These are phyloP conservation scores for Halophytophthora polymorphica DNA, from an alignment of 352 stramenopile genomes.

Conservation along the genomic window DNA sequence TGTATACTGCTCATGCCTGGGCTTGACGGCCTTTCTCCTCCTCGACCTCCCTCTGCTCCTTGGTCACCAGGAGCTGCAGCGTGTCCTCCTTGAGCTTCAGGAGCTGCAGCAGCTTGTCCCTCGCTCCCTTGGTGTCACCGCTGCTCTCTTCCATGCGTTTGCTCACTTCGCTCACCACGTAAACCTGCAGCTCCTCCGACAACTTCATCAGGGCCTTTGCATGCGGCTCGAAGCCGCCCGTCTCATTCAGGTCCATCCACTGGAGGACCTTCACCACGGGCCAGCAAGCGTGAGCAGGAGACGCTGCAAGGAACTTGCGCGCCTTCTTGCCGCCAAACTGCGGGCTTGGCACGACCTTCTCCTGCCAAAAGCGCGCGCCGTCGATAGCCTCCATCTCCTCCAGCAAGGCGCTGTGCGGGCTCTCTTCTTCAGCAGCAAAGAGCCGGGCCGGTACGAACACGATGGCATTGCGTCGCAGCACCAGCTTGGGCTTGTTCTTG, in stretches of 20 bases:
- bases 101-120: slow-evolving; percentile 39
- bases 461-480: slow-evolving; percentile 38
- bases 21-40: slow-evolving; percentile 11
- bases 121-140: slow-evolving; percentile 33
- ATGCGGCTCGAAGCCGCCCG: slow-evolving; percentile 38
- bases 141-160: slow-evolving; percentile 18
- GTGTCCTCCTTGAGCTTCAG: slow-evolving; percentile 60
- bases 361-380: slow-evolving; percentile 62
- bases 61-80: slow-evolving; percentile 54
- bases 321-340: slow-evolving; percentile 38
- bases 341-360: slow-evolving; percentile 29
- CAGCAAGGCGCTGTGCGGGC: slow-evolving; percentile 13
- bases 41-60: slow-evolving; percentile 33
- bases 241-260: slow-evolving; percentile 60
- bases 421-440: slow-evolving; percentile 2
- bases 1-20: not conserved
- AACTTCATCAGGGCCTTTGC: slow-evolving; percentile 49
- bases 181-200: slow-evolving; percentile 41
- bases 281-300: slow-evolving; percentile 30
- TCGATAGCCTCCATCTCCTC: slow-evolving; percentile 35
- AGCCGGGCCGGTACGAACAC: slow-evolving; percentile 23
- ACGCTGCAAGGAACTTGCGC: slow-evolving; percentile 35
- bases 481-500: slow-evolving; percentile 39
- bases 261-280: slow-evolving; percentile 35
- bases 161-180: slow-evolving; percentile 35